These are phyloP conservation scores for Colletotrichum cuscutae DNA, from an alignment of 2,329 filamentous ascomycete species.

Conservation along the genomic window DNA sequence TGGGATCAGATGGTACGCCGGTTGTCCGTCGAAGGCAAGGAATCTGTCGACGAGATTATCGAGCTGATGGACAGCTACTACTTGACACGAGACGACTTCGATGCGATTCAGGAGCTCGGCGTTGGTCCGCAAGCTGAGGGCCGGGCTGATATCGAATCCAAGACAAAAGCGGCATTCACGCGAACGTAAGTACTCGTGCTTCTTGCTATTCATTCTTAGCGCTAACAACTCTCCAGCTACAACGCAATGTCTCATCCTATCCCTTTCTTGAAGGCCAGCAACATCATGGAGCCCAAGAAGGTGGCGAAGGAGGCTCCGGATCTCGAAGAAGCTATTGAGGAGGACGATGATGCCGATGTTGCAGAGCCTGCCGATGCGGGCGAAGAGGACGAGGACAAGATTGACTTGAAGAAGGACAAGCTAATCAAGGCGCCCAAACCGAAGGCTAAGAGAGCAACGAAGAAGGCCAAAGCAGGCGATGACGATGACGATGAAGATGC, in stretches of 20 bases:
- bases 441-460: conserved; percentile 57
- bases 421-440: conserved; percentile 92
- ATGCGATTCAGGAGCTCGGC: conserved; percentile 90
- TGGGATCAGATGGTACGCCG: conserved; percentile 84
- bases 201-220: conserved; percentile 11
- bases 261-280: conserved; percentile 95
- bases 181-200: conserved; percentile 71
- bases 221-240: conserved; percentile 66
- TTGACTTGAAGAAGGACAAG: conserved; percentile 93
- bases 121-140: conserved; percentile 86
- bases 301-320: conserved; percentile 83
- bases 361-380: conserved; percentile 69
- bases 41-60: conserved; percentile 84
- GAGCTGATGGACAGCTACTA: conserved; percentile 98
- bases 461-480: conserved; percentile 54
- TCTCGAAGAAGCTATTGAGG: conserved; percentile 94
- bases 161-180: conserved; percentile 91
- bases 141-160: conserved; percentile 79
- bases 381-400: conserved; percentile 80
- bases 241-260: conserved; percentile 88
- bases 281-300: conserved; percentile 77
- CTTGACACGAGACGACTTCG: conserved; percentile 93
- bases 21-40: conserved; percentile 82
- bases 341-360: conserved; percentile 80
- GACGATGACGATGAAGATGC: conserved; percentile 58